Evolutionary conservation across 345 rosid genomes (phyloP), one percentile per base, ranked within the genome.

Genomic region (Hibiscus tridactylites): DNA sequence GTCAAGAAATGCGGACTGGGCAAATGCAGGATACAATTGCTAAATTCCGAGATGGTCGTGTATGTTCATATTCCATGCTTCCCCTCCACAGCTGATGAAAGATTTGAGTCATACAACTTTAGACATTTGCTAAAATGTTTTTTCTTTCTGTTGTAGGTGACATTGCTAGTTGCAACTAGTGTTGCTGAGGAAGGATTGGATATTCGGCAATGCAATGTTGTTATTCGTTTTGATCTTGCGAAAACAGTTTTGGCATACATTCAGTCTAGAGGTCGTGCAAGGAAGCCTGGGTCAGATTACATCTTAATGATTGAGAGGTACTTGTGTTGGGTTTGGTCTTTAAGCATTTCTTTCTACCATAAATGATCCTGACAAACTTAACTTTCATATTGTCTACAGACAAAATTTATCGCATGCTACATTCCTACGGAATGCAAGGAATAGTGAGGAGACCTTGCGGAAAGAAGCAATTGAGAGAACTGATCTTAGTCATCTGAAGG

Each of bases 151-250:
- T 61, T 76, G 67, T 72, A 95, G 97, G 96, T 92, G 78, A 92
- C 97, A 1, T 76, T 92, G 86, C 81, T 95, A 73, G 99, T 95
- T 65, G 99, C 99, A 62, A 92, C 99, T 44, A 95, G 99, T 79
- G 99, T 95, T 73, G 99, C 99, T 44, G 97, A 95, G 85, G 99
- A 95, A 84, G 99, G 99, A 71, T 96, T 95, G 75, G 99, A 95
- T 81, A 95, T 95, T 56, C 85, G 99, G 77, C 99, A 95, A 74
- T 95, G 99, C 87, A 95, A 92, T 76, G 97, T 95, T 74, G 99
- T 95, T 57, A 92, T 95, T 77, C 96, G 99, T 71, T 95, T 95
- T 79, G 99, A 95, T 78, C 99, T 95, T 68, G 99, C 99, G 65
- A 95, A 95, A 86, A 95, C 99, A 71, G 99, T 95, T 61, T 82